Evolutionary conservation across 768 basidiomycete genomes (phyloP).

Genomic region (Boletus bicolor): DNA sequence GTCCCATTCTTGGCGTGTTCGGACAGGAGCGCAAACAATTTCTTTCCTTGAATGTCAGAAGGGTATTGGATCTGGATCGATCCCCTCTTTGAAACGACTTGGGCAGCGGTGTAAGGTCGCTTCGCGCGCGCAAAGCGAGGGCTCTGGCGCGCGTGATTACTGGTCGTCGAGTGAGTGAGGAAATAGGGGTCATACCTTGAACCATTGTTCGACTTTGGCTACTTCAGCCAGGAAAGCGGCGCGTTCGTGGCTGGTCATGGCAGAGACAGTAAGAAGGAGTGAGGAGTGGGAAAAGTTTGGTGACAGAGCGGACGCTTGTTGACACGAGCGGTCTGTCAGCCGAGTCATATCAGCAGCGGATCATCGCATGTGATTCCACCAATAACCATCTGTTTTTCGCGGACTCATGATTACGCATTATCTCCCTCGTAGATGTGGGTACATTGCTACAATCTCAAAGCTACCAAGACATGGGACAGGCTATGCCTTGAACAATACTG

Average conservation of each 20-base stretch:
- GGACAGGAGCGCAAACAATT: slow-evolving; percentile 72
- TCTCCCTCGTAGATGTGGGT: slow-evolving; percentile 10
- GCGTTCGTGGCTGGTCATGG: slow-evolving; percentile 61
- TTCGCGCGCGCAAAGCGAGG: slow-evolving; percentile 84
- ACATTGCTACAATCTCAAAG: neutral
- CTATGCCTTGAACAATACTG: neutral
- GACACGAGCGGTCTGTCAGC: neutral
- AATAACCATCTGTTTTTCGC: neutral
- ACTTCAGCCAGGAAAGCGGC: slow-evolving; percentile 77
- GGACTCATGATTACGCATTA: slow-evolving; percentile 26
- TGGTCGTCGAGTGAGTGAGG: neutral
- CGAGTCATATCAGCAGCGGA: slow-evolving; percentile 28
- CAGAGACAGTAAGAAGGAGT: slow-evolving; percentile 19
- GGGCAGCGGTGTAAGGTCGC: slow-evolving; percentile 88
- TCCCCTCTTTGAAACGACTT: slow-evolving; percentile 93
- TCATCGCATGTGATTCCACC: slow-evolving; percentile 23
- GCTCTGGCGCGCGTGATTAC: slow-evolving; percentile 42
- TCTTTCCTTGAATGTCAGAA: slow-evolving; percentile 80
- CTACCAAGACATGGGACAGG: neutral
- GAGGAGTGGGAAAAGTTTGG: slow-evolving; percentile 5
- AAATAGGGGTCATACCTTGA: slow-evolving; percentile 61
- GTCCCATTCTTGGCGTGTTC: slow-evolving; percentile 75
- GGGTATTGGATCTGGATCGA: slow-evolving; percentile 84
- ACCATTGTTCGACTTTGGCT: slow-evolving; percentile 84
- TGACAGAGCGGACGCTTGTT: neutral